These are phyloP conservation scores for Penicillium canariense DNA, from an alignment of 495 filamentous ascomycete genomes.

Conservation along the genomic window DNA sequence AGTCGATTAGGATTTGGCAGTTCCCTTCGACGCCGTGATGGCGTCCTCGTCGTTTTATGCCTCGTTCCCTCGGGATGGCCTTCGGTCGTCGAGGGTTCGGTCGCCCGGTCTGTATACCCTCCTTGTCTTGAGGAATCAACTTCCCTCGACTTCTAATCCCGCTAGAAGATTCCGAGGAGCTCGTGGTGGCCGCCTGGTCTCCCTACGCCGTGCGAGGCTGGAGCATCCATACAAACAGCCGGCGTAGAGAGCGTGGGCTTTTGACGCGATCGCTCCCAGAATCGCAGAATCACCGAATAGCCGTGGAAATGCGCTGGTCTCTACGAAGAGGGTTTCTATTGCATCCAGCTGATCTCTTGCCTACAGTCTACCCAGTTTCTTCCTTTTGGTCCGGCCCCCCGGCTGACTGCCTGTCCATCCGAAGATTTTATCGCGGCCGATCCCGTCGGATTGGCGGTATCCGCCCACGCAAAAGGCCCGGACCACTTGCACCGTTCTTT, in stretches of 20 bases:
- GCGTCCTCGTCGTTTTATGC: neutral
- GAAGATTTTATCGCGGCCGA: slow-evolving; percentile 19
- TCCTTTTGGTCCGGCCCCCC: neutral
- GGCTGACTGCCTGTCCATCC: slow-evolving; percentile 9
- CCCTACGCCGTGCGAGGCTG: neutral
- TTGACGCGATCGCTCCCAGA: neutral
- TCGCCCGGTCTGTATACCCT: too few species aligned
- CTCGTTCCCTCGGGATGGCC: neutral
- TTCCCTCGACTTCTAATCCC: neutral
- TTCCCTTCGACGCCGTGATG: neutral
- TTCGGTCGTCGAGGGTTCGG: neutral
- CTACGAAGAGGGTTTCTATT: neutral
- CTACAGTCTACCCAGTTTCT: neutral
- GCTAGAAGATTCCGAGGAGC: neutral
- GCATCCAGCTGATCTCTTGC: neutral
- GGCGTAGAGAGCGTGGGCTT: neutral
- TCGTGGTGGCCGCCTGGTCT: neutral
- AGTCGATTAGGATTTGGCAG: neutral
- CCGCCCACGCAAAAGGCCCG: neutral
- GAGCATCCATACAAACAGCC: neutral
- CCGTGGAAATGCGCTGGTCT: neutral
- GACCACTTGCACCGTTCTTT: neutral
- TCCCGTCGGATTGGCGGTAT: slow-evolving; percentile 9
- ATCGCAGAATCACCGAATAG: neutral
- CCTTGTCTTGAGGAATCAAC: neutral